A percentile compares a stretch with the other conserved stretches of the same genome.
phyloP scores from a whole-genome alignment of 306 rosid species.

The Argentina anserina region DNA sequence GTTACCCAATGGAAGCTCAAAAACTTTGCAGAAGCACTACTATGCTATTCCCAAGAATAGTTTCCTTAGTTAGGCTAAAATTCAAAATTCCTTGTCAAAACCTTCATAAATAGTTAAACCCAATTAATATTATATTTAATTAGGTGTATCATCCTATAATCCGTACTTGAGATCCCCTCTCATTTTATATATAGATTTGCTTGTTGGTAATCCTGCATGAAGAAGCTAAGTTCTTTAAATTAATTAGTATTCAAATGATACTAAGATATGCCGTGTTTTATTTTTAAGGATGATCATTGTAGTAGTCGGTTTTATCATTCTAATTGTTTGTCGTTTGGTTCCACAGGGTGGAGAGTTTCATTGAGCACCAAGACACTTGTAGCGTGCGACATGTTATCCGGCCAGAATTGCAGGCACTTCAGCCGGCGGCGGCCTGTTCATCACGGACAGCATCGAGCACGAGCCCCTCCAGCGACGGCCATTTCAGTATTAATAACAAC shows the following conservation, averaged over 20 bases:
- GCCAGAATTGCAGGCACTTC: slow-evolving; percentile 52
- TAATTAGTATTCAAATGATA: slow-evolving; percentile 3
- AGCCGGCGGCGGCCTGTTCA: slow-evolving; percentile 46
- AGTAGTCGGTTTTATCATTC: not conserved
- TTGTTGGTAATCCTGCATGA: slow-evolving; percentile 28
- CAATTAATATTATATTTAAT: no score
- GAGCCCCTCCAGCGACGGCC: slow-evolving; percentile 73
- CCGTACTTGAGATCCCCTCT: slow-evolving; percentile 15
- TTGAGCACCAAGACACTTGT: slow-evolving; percentile 95
- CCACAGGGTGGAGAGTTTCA: slow-evolving; percentile 91
- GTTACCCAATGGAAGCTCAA: slow-evolving; percentile 18
- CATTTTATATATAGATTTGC: slow-evolving; percentile 14
- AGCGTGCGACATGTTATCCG: slow-evolving; percentile 37
- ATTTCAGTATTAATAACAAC: slow-evolving; percentile 28
- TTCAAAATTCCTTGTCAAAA: not conserved
- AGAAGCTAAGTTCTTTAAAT: not conserved
- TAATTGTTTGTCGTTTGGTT: slow-evolving; percentile 9
- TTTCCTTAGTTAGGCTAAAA: not conserved
- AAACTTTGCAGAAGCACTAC: not conserved
- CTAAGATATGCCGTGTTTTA: slow-evolving; percentile 6
- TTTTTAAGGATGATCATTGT: not conserved
- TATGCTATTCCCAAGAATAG: not conserved
- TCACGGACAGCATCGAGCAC: slow-evolving; percentile 81
- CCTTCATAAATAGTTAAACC: slow-evolving; percentile 9
- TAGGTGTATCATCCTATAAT: no score